phyloP scores from a whole-genome alignment of 2,329 filamentous ascomycete genomes.

The Arthrobotrys pseudoclavata region DNA sequence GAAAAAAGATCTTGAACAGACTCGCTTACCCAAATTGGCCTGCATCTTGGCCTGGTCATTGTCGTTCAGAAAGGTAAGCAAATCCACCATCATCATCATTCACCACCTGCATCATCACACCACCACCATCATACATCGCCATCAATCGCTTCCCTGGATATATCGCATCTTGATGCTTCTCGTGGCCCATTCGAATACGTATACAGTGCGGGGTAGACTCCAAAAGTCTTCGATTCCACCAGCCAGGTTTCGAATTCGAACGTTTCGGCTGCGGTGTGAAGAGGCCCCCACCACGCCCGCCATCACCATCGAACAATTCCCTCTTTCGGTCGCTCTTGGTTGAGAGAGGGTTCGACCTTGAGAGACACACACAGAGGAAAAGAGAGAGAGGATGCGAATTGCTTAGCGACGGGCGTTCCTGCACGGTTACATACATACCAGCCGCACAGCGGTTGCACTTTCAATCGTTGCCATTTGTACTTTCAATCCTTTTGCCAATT shows the following conservation, averaged over 20 bases:
- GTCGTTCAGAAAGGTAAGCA: not conserved
- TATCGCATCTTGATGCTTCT: not conserved
- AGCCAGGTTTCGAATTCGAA: not conserved
- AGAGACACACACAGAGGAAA: not conserved
- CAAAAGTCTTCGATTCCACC: not conserved
- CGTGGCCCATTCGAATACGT: not conserved
- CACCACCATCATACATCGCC: not conserved
- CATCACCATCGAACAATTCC: slow-evolving; percentile 1
- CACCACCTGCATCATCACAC: not conserved
- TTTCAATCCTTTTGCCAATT: slow-evolving; percentile 1
- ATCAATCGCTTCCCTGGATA: not conserved
- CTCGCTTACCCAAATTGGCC: slow-evolving; percentile 31
- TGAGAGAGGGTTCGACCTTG: slow-evolving; percentile 8
- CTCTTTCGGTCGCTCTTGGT: not conserved
- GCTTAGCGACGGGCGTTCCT: slow-evolving; percentile 43
- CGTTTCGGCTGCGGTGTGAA: not conserved
- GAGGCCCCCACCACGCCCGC: slow-evolving; percentile 2
- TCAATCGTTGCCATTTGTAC: too few species aligned
- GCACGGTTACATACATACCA: slow-evolving; percentile 31
- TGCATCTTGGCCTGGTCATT: slow-evolving; percentile 15
- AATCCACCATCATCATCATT: not conserved
- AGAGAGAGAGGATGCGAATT: slow-evolving; percentile 4
- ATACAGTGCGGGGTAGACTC: not conserved
- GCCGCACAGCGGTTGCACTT: slow-evolving; percentile 14
- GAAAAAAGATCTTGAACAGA: slow-evolving; percentile 3